Conservation (phyloP, 306 rosid species). For the Albizia julibrissin region DNA sequence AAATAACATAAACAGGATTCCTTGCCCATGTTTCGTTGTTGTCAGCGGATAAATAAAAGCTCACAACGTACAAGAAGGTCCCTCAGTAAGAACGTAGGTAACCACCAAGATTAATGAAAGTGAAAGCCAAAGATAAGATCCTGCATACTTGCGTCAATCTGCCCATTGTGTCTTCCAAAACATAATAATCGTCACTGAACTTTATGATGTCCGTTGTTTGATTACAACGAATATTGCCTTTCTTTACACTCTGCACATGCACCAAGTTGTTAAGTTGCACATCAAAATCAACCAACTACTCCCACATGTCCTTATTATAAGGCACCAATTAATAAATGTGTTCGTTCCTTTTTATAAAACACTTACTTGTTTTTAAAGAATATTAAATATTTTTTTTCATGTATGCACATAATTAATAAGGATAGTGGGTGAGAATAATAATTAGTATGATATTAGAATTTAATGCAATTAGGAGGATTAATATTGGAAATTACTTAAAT, state of each 20-base stretch:
- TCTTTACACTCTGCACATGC: conserved; percentile 21
- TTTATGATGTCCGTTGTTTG: conserved; percentile 21
- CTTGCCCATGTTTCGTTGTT: not conserved
- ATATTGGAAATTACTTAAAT: too few species aligned
- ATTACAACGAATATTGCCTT: conserved; percentile 10
- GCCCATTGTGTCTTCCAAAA: conserved; percentile 12
- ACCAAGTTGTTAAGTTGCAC: not conserved
- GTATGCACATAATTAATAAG: too few species aligned
- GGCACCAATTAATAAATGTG: too few species aligned
- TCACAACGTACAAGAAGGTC: not conserved
- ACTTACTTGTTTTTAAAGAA: too few species aligned
- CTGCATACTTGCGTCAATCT: conserved; percentile 7
- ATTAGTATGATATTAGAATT: too few species aligned
- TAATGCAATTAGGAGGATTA: too few species aligned
- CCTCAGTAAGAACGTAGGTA: conserved; percentile 1
- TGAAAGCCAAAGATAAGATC: conserved; percentile 9
- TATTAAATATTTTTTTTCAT: too few species aligned
- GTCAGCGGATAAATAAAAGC: not conserved
- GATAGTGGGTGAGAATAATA: too few species aligned
- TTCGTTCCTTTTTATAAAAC: too few species aligned
- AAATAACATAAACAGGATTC: not conserved
- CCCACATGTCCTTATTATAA: too few species aligned
- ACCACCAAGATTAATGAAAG: conserved; percentile 19
- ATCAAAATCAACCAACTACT: not conserved
- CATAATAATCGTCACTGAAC: conserved; percentile 14